Percentiles rank a stretch among this genome's conserved stretches.
phyloP scores from a whole-genome alignment of 2,329 filamentous ascomycete species.

The Fusarium algeriense region DNA sequence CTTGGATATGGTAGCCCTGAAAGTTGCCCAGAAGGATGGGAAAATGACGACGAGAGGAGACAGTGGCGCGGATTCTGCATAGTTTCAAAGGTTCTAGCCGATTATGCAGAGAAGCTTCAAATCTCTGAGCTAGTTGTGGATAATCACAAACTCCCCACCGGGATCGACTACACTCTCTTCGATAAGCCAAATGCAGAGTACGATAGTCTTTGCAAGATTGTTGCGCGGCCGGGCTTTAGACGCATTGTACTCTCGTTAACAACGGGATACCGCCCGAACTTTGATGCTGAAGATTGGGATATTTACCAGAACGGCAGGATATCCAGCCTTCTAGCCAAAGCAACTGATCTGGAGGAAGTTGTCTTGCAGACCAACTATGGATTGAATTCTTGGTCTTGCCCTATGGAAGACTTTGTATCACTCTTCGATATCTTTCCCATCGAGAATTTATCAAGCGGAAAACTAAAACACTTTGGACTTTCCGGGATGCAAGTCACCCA shows the following conservation, averaged over 20 bases:
- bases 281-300: background rate
- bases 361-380: background rate
- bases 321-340: background rate
- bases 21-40: background rate
- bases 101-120: background rate
- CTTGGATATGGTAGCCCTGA: background rate
- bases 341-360: background rate
- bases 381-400: background rate
- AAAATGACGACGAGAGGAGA: background rate
- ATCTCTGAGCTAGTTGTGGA: background rate
- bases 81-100: background rate
- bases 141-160: background rate
- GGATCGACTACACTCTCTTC: slow-evolving; percentile 1
- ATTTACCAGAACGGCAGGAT: background rate
- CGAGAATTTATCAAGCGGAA: fast-evolving
- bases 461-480: slow-evolving; percentile 13
- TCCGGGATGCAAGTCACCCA: background rate
- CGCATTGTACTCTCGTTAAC: background rate
- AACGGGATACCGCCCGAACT: background rate
- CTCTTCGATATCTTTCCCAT: slow-evolving; percentile 8
- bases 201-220: background rate
- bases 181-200: slow-evolving; percentile 2
- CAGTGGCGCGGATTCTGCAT: slow-evolving; percentile 10
- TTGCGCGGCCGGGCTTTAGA: background rate
- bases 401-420: background rate